A percentile compares a stretch with the other conserved stretches of the same genome.
phyloP scores from a whole-genome alignment of 75 land plant genomes.

The Sequoia sempervirens region DNA sequence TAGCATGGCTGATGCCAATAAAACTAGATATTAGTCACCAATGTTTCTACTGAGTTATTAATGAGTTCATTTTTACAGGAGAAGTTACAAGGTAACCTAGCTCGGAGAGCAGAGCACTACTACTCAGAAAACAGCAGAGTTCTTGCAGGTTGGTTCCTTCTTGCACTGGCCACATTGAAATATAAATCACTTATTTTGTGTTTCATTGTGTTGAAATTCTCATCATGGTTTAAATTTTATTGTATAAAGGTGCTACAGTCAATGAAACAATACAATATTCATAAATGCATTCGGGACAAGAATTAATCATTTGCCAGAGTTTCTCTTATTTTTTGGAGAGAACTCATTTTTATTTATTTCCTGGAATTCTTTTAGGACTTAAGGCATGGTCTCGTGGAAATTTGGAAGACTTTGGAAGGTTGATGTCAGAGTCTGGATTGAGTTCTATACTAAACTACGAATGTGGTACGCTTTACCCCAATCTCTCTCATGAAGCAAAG shows the following conservation, averaged over 20 bases:
- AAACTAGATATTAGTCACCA: not conserved
- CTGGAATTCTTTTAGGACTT: conserved; percentile 38
- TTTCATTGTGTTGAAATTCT: not conserved
- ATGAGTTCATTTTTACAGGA: conserved; percentile 21
- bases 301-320: not conserved
- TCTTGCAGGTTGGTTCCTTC: conserved; percentile 34
- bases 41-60: not conserved
- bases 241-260: not conserved
- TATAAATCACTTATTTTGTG: not conserved
- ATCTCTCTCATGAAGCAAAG: not conserved
- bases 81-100: conserved; percentile 42
- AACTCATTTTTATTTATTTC: not conserved
- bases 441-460: conserved; percentile 87
- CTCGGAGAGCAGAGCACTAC: conserved; percentile 76
- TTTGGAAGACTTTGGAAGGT: conserved; percentile 57
- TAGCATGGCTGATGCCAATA: not conserved
- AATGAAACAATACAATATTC: not conserved
- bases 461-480: conserved; percentile 46
- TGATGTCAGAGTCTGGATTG: conserved; percentile 66
- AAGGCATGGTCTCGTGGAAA: conserved; percentile 61
- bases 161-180: not conserved
- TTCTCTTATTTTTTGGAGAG: not conserved
- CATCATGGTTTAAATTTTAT: not conserved
- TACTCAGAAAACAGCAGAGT: conserved; percentile 73
- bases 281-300: not conserved